Base-by-base conservation (phyloP, 495 filamentous ascomycete species). In the Evernia prunastri region DNA sequence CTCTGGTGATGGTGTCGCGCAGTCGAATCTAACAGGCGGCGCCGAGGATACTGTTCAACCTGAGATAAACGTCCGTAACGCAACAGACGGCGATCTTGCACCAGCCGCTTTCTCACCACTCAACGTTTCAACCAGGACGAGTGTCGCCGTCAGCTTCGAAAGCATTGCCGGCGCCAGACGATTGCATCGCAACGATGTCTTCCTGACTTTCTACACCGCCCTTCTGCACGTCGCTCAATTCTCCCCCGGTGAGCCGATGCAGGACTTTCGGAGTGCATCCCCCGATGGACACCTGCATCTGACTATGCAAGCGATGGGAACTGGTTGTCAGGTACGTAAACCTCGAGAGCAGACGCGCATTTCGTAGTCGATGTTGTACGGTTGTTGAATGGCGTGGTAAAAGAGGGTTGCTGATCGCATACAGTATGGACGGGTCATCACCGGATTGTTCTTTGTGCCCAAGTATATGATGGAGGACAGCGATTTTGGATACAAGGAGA, bases 101-200 rank as follows among this genome's bases (percentile, higher is more conserved):
- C 33, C 25, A 25, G 18, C 20, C 9, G 4, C 20, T 0, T 17
- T 12, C 29, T 57, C 29, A 2, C 29, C 1, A 5, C 1, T 59
- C 35, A 40, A 40, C 20, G 8, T 10, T 37, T 36, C 13, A 27
- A 13, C 1, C 11, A 2, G 20, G 0, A 2, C 17, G 10, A 7
- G 29, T 8, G 25, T 25, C n/a, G 5, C 6, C 4, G n/a, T 59
- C 25, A 25, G 6, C 20, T 27, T 25, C 8, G 35, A 39, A 15
- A 25, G 25, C 20, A 15, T 42, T 7, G 35, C n/a, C 10, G 35
- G n/a, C 17, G 35, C 25, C 9, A 15, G 4, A 9, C 35, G 4
- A 15, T 3, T 59, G 3, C 9, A 59, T n/a, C 35, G 35, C 56
- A 59, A 59, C 33, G 56, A 59, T 5, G 33, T 59, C 23, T 59